These are phyloP conservation scores for Phytophthora litchii DNA, from an alignment of 352 stramenopile species.

Conservation along the genomic window DNA sequence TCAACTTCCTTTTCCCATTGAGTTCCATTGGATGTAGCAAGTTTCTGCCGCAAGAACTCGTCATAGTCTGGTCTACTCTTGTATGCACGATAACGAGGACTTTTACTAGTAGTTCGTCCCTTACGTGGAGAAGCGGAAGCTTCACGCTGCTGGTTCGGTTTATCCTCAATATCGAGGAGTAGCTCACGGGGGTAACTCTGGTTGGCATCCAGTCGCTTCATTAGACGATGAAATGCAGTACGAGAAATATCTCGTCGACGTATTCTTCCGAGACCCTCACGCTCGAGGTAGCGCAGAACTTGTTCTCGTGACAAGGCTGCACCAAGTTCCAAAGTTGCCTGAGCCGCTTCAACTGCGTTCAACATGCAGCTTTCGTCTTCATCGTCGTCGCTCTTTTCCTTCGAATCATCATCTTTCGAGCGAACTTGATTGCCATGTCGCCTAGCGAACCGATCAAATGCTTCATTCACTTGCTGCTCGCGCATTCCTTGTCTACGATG, in stretches of 20 bases:
- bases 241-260: constrained; percentile 42
- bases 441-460: constrained; percentile 36
- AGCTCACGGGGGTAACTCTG: constrained; percentile 29
- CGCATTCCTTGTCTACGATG: constrained; percentile 12
- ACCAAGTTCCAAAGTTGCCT: constrained; percentile 76
- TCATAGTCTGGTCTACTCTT: constrained; percentile 54
- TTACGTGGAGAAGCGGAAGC: constrained; percentile 3
- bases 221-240: constrained; percentile 40
- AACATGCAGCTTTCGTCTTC: constrained; percentile 30
- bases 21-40: constrained; percentile 9
- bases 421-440: constrained; percentile 2
- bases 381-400: constrained; percentile 38
- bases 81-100: constrained; percentile 40
- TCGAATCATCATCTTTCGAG: constrained; percentile 13
- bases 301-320: constrained; percentile 64
- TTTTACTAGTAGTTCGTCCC: constrained; percentile 9
- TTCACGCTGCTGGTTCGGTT: background rate
- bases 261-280: constrained; percentile 48
- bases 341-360: constrained; percentile 57
- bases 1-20: constrained; percentile 35
- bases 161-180: constrained; percentile 23
- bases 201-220: constrained; percentile 50
- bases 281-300: constrained; percentile 60
- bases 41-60: constrained; percentile 40
- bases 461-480: constrained; percentile 32